Evolutionary conservation across 192 early-diverging fungal genomes (phyloP), one percentile per base, ranked within the genome.

Genomic region (Umbelopsis ramanniana): DNA sequence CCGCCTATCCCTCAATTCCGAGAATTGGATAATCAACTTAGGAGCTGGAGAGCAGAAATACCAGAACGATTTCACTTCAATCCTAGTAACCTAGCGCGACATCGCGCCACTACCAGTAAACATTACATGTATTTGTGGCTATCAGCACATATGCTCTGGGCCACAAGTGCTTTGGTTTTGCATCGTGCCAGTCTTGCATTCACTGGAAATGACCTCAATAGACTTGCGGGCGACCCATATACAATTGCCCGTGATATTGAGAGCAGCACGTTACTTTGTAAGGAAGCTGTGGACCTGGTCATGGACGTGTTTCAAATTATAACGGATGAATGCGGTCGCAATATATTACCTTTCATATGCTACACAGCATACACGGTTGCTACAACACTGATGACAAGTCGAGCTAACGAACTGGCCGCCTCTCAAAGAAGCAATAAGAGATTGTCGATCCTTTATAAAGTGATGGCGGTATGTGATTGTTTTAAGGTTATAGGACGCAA

Each of bases 301-400:
- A 78, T 78, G 60, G 47, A 48, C 4, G 50, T 78, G 7, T 78
- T 78, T 50, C 33, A 47, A 52, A 23, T 50, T 4, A 66, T 78
- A 45, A 45, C 24, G 17, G 72, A 72, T 46, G 23, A 66, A 29
- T 78, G 76, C 21, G 72, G 76, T 26, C 22, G 37, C 37, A 78
- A 73, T 29, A 50, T 74, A 6, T 14, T 70, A 48, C 76, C 76
- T 19, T 78, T 73, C 43, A 70, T 73, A 60, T 68, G 71, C 19
- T 78, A 78, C 47, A 66, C 71, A 8, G 67, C 76, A 21, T 78
- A 78, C 33, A 78, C 73, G 38, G 73, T 78, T 23, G 72, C 76
- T 29, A 78, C 76, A 9, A 52, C 70, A 24, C 40, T 78, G 15
- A 78, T 78, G 76, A 78, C 76, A 29, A 70, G 54, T 11, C 73